phyloP scores from a whole-genome alignment of 2,329 filamentous ascomycete species.

The Nigrograna mackinnonii region DNA sequence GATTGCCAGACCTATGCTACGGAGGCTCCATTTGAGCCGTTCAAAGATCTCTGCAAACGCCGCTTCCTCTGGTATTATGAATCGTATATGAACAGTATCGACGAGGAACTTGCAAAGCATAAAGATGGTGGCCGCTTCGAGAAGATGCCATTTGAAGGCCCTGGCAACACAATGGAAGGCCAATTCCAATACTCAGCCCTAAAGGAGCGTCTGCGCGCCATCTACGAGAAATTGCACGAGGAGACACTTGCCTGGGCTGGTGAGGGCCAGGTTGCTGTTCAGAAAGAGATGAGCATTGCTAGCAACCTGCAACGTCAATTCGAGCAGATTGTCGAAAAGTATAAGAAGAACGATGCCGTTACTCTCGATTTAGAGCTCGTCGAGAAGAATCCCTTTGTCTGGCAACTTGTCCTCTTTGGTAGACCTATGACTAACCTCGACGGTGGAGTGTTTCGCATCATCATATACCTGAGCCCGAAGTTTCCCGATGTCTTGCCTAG shows the following conservation, averaged over 20 bases:
- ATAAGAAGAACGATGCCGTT: constrained; percentile 70
- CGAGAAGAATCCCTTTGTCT: constrained; percentile 85
- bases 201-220: constrained; percentile 66
- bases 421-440: constrained; percentile 92
- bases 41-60: constrained; percentile 87
- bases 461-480: constrained; percentile 75
- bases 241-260: constrained; percentile 74
- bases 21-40: constrained; percentile 76
- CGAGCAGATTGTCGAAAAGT: constrained; percentile 76
- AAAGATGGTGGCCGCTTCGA: constrained; percentile 67
- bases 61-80: constrained; percentile 97
- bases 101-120: constrained; percentile 64
- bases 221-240: constrained; percentile 71
- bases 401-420: constrained; percentile 87
- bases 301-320: constrained; percentile 83
- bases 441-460: constrained; percentile 81
- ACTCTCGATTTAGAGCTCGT: constrained; percentile 78
- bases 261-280: constrained; percentile 66
- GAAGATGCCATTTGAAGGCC: constrained; percentile 86
- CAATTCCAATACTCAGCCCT: constrained; percentile 80
- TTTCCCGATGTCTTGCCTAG: constrained; percentile 91
- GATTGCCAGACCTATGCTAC: constrained; percentile 49
- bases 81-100: constrained; percentile 75
- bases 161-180: constrained; percentile 81
- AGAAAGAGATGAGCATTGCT: constrained; percentile 73